phyloP scores from a whole-genome alignment of 176 grass and related monocot genomes.

The Olyra latifolia region DNA sequence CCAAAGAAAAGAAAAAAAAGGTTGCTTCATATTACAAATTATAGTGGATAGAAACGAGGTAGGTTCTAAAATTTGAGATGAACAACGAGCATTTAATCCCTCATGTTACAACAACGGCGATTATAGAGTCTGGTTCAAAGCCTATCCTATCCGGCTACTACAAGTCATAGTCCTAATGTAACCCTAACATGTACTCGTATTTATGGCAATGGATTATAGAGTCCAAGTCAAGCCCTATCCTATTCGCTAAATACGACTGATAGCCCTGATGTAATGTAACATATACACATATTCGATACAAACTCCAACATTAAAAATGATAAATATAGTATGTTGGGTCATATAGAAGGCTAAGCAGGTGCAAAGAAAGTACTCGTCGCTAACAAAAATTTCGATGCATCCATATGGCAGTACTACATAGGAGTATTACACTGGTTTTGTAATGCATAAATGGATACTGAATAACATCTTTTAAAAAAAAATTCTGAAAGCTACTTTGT shows the following conservation, averaged over 20 bases:
- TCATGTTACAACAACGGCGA: too few relatives aligned
- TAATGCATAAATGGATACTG: background rate
- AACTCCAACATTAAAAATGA: too few relatives aligned
- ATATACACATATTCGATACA: too few relatives aligned
- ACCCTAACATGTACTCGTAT: too few relatives aligned
- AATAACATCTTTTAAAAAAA: background rate
- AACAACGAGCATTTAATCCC: background rate
- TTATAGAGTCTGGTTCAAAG: too few relatives aligned
- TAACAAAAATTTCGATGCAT: too few relatives aligned
- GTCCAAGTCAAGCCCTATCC: too few relatives aligned
- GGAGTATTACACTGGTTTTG: background rate
- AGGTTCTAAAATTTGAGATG: background rate
- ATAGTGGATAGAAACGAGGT: background rate
- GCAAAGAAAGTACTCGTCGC: background rate
- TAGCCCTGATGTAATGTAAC: too few relatives aligned
- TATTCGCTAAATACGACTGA: too few relatives aligned
- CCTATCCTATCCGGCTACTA: too few relatives aligned
- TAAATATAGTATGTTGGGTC: background rate
- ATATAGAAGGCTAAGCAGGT: background rate
- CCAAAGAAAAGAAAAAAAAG: background rate
- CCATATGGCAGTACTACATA: background rate
- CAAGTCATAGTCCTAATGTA: too few relatives aligned
- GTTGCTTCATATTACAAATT: background rate
- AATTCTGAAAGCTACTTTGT: background rate
- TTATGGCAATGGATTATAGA: too few relatives aligned